Evolutionary conservation across 2,329 filamentous ascomycete species (phyloP), one percentile per base, ranked within the genome.

Genomic region (Sphaerulina populicola): DNA sequence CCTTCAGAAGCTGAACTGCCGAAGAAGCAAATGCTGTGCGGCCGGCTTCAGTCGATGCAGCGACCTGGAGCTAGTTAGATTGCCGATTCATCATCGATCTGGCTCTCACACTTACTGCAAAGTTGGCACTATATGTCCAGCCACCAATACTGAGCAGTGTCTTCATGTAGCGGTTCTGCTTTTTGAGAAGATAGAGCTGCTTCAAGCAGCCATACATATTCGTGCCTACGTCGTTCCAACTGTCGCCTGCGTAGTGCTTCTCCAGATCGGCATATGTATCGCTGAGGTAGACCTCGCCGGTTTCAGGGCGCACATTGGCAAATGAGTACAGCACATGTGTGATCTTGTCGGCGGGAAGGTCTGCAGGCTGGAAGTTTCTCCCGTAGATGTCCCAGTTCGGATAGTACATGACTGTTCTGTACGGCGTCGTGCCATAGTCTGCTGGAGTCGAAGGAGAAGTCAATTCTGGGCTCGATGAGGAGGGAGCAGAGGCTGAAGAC

Each of bases 271-370:
- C 77, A 65, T 78, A 89, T 1, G 74, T 71, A 61, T 93, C 86
- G 1, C 79, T 82, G 3, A 87, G 74, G 63, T 77, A 78, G 9
- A 94, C 88, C 69, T 94, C 87, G 44, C 91, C 91, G 23, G 78
- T 81, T 2, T 91, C 86, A 2, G 82, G 76, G 4, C 80, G 78
- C 54, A 95, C 80, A 66, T 96, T 94, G 64, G 88, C 90, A 70
- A 97, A 97, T 10, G 90, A 77, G 63, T 96, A 96, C n/a, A 96
- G 80, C 4, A 96, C 72, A 64, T 97, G 91, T 0, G 90, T 97
- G 39, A 96, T 77, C 47, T 87, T 84, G 49, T 89, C 79, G 2
- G 77, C 81, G 0, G 87, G 86, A 6, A 97, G 77, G 64, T 94
- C 81, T 64, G 93, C 85, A 0, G 90, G 89, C n/a, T 82, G 78